Conservation (phyloP, 2,329 filamentous ascomycete species). For the Botryotinia globosa region DNA sequence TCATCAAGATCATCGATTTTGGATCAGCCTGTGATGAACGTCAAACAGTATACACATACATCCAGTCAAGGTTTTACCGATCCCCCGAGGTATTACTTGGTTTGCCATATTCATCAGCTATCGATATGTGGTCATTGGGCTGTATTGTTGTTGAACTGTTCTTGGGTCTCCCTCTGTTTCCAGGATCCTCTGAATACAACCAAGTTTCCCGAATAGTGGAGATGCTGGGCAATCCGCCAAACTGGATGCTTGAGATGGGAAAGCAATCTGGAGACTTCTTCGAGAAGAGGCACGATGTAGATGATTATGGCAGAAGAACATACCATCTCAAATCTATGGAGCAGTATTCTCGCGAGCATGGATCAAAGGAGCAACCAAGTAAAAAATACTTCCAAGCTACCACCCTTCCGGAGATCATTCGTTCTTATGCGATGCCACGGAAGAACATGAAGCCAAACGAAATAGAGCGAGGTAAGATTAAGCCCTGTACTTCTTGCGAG, state of each 20-base stretch:
- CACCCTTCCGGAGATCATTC: constrained; percentile 93
- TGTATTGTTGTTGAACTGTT: constrained; percentile 99
- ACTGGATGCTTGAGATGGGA: constrained; percentile 99
- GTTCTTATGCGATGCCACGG: constrained; percentile 94
- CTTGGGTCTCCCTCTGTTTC: constrained; percentile 88
- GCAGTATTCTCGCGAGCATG: constrained; percentile 92
- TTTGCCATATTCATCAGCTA: constrained; percentile 93
- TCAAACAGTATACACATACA: constrained; percentile 98
- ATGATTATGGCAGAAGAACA: constrained; percentile 88
- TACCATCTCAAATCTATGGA: constrained; percentile 97
- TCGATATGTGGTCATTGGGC: constrained; percentile 99
- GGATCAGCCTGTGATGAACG: constrained; percentile 97
- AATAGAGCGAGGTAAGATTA: constrained; percentile 79
- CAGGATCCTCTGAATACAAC: constrained; percentile 97
- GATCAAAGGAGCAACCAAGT: constrained; percentile 96
- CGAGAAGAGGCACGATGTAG: constrained; percentile 75
- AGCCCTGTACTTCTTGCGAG: constrained; percentile 20
- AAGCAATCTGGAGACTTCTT: constrained; percentile 98
- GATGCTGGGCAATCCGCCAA: constrained; percentile 94
- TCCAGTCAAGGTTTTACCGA: constrained; percentile 96
- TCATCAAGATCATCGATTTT: constrained; percentile 99
- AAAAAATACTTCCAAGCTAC: constrained; percentile 99
- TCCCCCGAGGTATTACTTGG: constrained; percentile 96
- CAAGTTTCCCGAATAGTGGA: constrained; percentile 96
- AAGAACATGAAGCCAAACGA: constrained; percentile 99